These are phyloP conservation scores for Nymphaea colorata DNA, from an alignment of 164 flowering plant species.

Conservation along the genomic window DNA sequence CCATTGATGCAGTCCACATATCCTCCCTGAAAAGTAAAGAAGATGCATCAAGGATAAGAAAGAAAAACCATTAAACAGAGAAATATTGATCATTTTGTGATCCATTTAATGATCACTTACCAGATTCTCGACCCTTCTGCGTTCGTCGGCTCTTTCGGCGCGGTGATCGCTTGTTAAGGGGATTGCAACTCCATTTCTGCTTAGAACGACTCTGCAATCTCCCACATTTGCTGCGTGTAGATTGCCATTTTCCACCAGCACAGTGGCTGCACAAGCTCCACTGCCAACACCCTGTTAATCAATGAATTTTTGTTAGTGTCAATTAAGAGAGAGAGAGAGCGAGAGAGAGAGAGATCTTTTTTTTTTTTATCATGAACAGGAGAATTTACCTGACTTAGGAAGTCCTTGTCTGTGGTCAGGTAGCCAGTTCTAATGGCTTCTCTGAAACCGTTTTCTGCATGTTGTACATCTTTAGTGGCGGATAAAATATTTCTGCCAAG, in stretches of 20 bases:
- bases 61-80: background rate
- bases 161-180: conserved; percentile 38
- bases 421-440: conserved; percentile 28
- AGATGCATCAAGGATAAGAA: background rate
- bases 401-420: conserved; percentile 29
- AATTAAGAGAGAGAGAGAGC: background rate
- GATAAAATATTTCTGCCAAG: conserved; percentile 34
- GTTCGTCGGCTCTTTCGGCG: conserved; percentile 44
- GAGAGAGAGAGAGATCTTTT: background rate
- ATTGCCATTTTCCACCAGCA: conserved; percentile 25
- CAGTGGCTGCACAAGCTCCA: conserved; percentile 47
- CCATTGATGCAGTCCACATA: conserved; percentile 28
- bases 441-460: conserved; percentile 8
- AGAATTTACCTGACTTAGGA: conserved; percentile 27
- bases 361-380: background rate
- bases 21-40: conserved; percentile 31
- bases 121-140: conserved; percentile 35
- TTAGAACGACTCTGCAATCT: conserved; percentile 48
- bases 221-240: conserved; percentile 37
- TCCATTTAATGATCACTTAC: conserved; percentile 13
- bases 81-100: background rate
- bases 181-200: conserved; percentile 35
- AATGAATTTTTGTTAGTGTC: background rate
- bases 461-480: conserved; percentile 5
- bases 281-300: conserved; percentile 25